Conservation (phyloP, 1,139 yeast species). For the Kodamaea anthophila region DNA sequence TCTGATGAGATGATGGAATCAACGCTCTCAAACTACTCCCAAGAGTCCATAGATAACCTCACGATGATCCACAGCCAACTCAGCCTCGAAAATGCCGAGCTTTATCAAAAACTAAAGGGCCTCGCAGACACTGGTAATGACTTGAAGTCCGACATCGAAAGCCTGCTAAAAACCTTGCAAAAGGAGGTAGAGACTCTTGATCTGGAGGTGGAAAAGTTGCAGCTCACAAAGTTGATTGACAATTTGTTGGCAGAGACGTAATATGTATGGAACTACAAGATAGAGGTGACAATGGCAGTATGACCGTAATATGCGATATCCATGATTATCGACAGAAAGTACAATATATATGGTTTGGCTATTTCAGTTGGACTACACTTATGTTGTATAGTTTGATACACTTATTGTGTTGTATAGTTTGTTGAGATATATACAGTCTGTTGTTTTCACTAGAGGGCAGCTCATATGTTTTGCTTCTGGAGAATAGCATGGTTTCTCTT, state of each 20-base stretch:
- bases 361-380: too few relatives aligned
- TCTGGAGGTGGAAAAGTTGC: constrained; percentile 15
- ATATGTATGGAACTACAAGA: too few relatives aligned
- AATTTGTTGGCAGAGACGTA: not conserved
- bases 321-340: too few relatives aligned
- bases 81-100: constrained; percentile 29
- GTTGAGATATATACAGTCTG: too few relatives aligned
- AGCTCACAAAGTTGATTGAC: constrained; percentile 20
- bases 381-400: too few relatives aligned
- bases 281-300: too few relatives aligned
- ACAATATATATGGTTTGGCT: too few relatives aligned
- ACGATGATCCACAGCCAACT: constrained; percentile 34
- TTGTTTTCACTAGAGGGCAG: too few relatives aligned
- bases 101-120: constrained; percentile 20
- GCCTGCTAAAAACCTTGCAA: constrained; percentile 18
- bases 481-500: constrained; percentile 29
- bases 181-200: constrained; percentile 27
- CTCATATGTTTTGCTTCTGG: constrained; percentile 10
- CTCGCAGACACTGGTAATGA: constrained; percentile 19
- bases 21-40: constrained; percentile 19
- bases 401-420: too few relatives aligned
- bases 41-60: constrained; percentile 24
- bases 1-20: constrained; percentile 34
- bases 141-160: constrained; percentile 18
- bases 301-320: too few relatives aligned